phyloP scores from a whole-genome alignment of 305 asterid genomes.

The Solanum hybrid region DNA sequence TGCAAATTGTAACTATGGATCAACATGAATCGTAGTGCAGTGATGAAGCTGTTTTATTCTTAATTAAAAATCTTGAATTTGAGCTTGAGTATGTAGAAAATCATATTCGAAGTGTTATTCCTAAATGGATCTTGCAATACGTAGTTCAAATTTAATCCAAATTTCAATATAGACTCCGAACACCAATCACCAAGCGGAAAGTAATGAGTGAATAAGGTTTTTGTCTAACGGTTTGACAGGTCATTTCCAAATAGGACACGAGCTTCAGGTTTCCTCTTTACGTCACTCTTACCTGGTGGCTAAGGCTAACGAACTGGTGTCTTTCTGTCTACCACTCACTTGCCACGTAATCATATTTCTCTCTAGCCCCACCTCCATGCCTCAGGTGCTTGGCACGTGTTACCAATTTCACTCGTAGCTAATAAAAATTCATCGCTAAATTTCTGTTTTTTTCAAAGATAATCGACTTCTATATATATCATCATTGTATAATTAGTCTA shows the following conservation, averaged over 20 bases:
- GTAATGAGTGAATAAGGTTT: not conserved
- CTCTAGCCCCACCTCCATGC: not conserved
- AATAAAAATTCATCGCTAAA: too few relatives aligned
- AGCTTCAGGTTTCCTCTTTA: constrained; percentile 5
- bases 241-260: constrained; percentile 6
- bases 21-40: too few relatives aligned
- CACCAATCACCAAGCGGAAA: too few relatives aligned
- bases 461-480: too few relatives aligned
- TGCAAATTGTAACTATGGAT: not conserved
- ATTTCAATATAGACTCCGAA: too few relatives aligned
- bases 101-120: too few relatives aligned
- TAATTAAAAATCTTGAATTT: too few relatives aligned
- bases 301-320: not conserved
- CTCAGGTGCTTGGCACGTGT: not conserved
- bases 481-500: not conserved
- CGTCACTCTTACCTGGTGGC: not conserved
- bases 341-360: not conserved
- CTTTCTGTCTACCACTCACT: not conserved
- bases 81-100: too few relatives aligned
- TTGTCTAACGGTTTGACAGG: constrained; percentile 15
- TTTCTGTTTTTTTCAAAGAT: too few relatives aligned
- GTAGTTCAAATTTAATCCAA: too few relatives aligned
- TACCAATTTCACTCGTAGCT: not conserved
- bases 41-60: too few relatives aligned
- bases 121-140: too few relatives aligned